phyloP scores from a whole-genome alignment of 2,329 filamentous ascomycete genomes.

The Paramyrothecium sp. region DNA sequence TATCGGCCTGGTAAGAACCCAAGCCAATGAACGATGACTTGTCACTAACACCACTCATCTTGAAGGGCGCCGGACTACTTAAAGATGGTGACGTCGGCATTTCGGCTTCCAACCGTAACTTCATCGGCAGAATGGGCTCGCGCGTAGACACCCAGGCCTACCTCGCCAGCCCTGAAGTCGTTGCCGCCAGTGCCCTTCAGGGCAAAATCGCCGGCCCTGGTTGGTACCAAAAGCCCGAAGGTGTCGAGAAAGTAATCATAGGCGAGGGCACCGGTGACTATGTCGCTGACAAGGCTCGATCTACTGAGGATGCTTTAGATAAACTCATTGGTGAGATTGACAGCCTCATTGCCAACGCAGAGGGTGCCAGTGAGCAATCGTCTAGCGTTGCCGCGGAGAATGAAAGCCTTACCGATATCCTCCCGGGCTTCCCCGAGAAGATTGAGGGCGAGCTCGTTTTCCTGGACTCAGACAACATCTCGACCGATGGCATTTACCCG shows the following conservation, averaged over 20 bases:
- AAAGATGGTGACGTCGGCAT: constrained; percentile 87
- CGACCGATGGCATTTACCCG: constrained; percentile 91
- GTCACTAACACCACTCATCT: constrained; percentile 22
- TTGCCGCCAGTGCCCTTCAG: constrained; percentile 80
- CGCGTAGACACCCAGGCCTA: constrained; percentile 69
- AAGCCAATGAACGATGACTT: background rate
- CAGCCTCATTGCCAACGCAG: constrained; percentile 52
- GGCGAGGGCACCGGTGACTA: constrained; percentile 69
- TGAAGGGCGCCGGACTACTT: constrained; percentile 58
- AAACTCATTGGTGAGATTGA: constrained; percentile 71
- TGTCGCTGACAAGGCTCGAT: constrained; percentile 63
- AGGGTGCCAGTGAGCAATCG: constrained; percentile 37
- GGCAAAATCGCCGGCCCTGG: constrained; percentile 75
- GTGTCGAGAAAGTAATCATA: constrained; percentile 63
- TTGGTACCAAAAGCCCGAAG: constrained; percentile 71
- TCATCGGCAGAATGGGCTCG: constrained; percentile 93
- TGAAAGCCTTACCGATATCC: constrained; percentile 62
- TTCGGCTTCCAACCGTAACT: constrained; percentile 81
- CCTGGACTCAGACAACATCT: constrained; percentile 77
- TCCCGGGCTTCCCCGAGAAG: constrained; percentile 82
- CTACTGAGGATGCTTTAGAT: constrained; percentile 68
- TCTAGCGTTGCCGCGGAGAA: constrained; percentile 19
- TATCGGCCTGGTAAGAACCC: constrained; percentile 68
- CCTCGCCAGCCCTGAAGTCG: constrained; percentile 84
- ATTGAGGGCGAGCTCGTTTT: constrained; percentile 87